Base-by-base conservation (phyloP, 202 grass and related monocot genomes). In the Hordeum pubiflorum region DNA sequence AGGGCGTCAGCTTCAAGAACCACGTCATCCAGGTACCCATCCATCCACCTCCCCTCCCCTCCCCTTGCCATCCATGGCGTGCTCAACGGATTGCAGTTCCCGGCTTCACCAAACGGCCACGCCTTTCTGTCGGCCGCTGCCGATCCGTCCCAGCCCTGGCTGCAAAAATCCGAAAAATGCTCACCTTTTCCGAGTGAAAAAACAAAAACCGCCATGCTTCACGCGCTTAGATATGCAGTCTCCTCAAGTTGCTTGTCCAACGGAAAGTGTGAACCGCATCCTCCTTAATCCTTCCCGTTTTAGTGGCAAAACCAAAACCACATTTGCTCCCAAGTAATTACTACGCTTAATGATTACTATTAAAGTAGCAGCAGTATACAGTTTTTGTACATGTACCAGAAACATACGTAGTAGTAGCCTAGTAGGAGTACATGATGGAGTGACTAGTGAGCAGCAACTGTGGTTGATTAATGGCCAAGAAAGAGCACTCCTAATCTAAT, bases 1-100 rank as follows among this genome's bases (percentile, higher is more conserved):
- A 95, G 13, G 90, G 87, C 65, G 84, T 94, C 84, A 79, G 54
- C 80, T 97, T 97, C 92, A 97, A 93, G 84, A 94, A 95, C 76
- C 95, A 98, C 86, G 95, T 98, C 63, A 98, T 98, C 46, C 95
- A 98, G 90, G 95, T 92, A 72, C 57, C 18, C 2, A 7, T 33
- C 61, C n/a, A 8, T 38, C 66, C 15, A 9, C 40, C 50, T 83
- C 21, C 18, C 55, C 61, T 37, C 9, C 62, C 77, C 20, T 33
- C 21, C 58, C 46, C 5, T 40, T 40, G 9, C 4, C 15, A 39
- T 50, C 43, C 44, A 48, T 48, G 44, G 44, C 13, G 44, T 48
- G 44, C 44, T 48, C 27, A 80, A 82, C 82, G 40, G 78, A 82
- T 77, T 85, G 31, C 83, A 72, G 74, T 73, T 85, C 41, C 77